A percentile compares a stretch with the other conserved stretches of the same genome.
phyloP scores from a whole-genome alignment of 2,329 filamentous ascomycete genomes.

The Fusarium sp. region DNA sequence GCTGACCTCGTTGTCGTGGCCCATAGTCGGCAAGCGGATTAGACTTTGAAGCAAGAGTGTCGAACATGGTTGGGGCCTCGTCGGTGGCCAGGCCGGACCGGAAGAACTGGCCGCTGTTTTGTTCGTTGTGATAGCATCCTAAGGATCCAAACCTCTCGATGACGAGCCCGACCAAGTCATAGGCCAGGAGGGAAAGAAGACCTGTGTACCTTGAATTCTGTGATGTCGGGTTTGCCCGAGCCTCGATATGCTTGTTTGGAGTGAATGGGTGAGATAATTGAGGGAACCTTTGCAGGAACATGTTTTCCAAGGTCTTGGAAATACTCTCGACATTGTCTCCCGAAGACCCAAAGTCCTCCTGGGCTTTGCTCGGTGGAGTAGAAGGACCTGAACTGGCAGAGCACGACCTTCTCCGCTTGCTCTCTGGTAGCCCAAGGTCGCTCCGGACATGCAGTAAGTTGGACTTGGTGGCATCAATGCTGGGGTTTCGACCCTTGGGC shows the following conservation, averaged over 20 bases:
- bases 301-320: conserved; percentile 50
- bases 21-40: conserved; percentile 52
- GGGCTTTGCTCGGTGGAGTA: conserved; percentile 41
- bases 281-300: conserved; percentile 51
- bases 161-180: conserved; percentile 52
- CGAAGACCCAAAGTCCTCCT: conserved; percentile 38
- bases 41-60: conserved; percentile 37
- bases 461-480: conserved; percentile 46
- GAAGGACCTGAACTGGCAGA: conserved; percentile 46
- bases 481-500: conserved; percentile 49
- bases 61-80: conserved; percentile 52
- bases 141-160: conserved; percentile 52
- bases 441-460: conserved; percentile 31
- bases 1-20: conserved; percentile 52
- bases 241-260: neutral
- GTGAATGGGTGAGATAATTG: conserved; percentile 11
- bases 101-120: conserved; percentile 48
- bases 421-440: conserved; percentile 29
- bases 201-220: conserved; percentile 44
- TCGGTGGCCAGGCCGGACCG: conserved; percentile 49
- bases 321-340: conserved; percentile 47
- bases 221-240: neutral
- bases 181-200: conserved; percentile 50
- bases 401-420: conserved; percentile 46
- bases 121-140: conserved; percentile 49